Base-by-base conservation (phyloP, 371 early-diverging fungal genomes). In the Chytridium lagenaria region DNA sequence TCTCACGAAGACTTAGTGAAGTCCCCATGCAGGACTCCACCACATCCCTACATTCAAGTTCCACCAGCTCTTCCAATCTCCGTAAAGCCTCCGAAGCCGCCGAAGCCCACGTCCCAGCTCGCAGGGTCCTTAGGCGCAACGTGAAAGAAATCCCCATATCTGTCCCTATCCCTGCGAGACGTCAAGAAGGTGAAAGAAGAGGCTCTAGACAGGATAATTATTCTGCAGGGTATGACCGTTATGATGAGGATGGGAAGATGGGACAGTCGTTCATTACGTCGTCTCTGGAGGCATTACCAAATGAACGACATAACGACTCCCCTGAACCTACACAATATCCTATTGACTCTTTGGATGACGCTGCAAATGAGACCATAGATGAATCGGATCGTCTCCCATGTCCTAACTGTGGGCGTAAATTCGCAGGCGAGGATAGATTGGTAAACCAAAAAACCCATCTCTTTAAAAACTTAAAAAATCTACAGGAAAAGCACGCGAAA, bases 401-500 rank as follows among this genome's bases (percentile, higher is more conserved):
- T 49, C 75, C 74, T 1, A 66, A 67, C 0, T 84, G 84, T 70
- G 68, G 74, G 16, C 40, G 84, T 15, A 81, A 81, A 67, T 84
- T 84, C 73, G 44, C 77, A 23, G 77, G 72, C 1, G 75, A 76
- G 38, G 76, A 77, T 51, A 34, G 81, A 44, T 44, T 81, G 77
- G 81, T 81, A 69, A 52, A 63, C 37, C 26, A 23, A 23, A 52
- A 26, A 5, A 40, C 22, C 38, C 38, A 2, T 12, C 65, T 1
- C n/a, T 34, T 26, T 40, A 26, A 44, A n/a, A 34, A 16, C 16
- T 16, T 69, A 31, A 0, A 31, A 44, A 44, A 16, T 55, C 10
- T 7, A 31, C 63, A 83, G 83, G 81, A 80, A 22, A 83, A 80
- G 72, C 85, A 85, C 63, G 49, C 69, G 5, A 68, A 23, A 1